phyloP scores from a whole-genome alignment of 2,329 filamentous ascomycete species.

The Colletotrichum scovillei region DNA sequence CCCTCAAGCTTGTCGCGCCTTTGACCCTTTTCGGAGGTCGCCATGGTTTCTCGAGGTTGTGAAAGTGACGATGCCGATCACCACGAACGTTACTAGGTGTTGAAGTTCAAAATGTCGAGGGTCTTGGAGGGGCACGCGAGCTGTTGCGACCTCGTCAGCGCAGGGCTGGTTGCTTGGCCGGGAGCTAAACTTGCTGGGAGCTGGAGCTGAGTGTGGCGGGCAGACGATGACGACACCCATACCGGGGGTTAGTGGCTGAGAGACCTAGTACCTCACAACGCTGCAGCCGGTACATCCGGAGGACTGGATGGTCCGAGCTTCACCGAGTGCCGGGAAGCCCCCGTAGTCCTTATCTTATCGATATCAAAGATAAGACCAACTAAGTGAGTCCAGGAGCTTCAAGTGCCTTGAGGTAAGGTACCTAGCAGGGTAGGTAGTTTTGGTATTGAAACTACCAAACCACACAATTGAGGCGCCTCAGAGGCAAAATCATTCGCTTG shows the following conservation, averaged over 20 bases:
- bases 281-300: background rate
- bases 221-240: slow-evolving; percentile 29
- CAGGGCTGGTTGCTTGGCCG: slow-evolving; percentile 10
- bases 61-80: slow-evolving; percentile 1
- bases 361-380: background rate
- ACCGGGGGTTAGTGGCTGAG: slow-evolving; percentile 14
- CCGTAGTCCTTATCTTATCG: background rate
- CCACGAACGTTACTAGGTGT: background rate
- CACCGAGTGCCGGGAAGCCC: background rate
- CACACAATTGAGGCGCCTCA: background rate
- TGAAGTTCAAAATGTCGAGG: background rate
- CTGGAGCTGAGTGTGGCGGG: background rate
- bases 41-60: slow-evolving; percentile 37
- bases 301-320: background rate
- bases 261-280: background rate
- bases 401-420: too few species aligned
- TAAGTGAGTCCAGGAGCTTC: too few species aligned
- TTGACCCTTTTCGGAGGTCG: slow-evolving; percentile 39
- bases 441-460: background rate
- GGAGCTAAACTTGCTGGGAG: slow-evolving; percentile 3
- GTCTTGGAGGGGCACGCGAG: slow-evolving; percentile 18
- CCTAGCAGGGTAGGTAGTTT: too few species aligned
- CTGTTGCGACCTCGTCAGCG: background rate
- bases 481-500: background rate
- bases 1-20: slow-evolving; percentile 16